Conservation (phyloP, 306 rosid genomes). For the Phaseolus lunatus region DNA sequence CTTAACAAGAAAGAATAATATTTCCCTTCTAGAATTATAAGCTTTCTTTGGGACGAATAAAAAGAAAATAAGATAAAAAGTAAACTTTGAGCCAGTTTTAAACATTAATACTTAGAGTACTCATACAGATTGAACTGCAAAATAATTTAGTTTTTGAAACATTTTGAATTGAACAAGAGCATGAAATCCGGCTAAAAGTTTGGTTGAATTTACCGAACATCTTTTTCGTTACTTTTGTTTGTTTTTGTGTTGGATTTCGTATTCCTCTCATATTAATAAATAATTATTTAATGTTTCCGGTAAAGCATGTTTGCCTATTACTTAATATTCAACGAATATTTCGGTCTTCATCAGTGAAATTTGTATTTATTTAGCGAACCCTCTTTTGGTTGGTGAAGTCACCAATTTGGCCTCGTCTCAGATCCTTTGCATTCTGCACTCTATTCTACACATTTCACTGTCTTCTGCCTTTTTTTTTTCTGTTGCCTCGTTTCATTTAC, state of each 20-base stretch:
- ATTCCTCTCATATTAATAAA: background rate
- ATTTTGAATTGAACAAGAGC: background rate
- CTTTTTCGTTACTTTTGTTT: background rate
- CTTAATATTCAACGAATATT: slow-evolving; percentile 7
- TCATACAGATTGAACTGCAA: too few relatives aligned
- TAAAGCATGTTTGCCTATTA: background rate
- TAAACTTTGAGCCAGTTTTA: background rate
- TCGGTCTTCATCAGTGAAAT: too few relatives aligned
- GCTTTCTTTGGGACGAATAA: background rate
- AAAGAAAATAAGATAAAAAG: background rate
- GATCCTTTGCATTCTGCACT: too few relatives aligned
- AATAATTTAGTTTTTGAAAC: too few relatives aligned
- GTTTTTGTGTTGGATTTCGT: background rate
- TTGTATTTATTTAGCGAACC: too few relatives aligned
- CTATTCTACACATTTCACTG: background rate
- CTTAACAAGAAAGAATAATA: too few relatives aligned
- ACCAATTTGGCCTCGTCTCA: too few relatives aligned
- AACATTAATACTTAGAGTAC: background rate
- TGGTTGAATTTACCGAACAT: background rate
- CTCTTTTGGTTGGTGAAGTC: too few relatives aligned
- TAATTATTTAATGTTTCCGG: slow-evolving; percentile 11
- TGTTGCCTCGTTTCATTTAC: slow-evolving; percentile 7
- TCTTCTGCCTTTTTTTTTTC: background rate
- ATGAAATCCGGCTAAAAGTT: background rate
- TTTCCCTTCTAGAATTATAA: background rate